A percentile compares a stretch with the other conserved stretches of the same genome.
phyloP scores from a whole-genome alignment of 805 yeast genomes.

The Candida hungchunana region DNA sequence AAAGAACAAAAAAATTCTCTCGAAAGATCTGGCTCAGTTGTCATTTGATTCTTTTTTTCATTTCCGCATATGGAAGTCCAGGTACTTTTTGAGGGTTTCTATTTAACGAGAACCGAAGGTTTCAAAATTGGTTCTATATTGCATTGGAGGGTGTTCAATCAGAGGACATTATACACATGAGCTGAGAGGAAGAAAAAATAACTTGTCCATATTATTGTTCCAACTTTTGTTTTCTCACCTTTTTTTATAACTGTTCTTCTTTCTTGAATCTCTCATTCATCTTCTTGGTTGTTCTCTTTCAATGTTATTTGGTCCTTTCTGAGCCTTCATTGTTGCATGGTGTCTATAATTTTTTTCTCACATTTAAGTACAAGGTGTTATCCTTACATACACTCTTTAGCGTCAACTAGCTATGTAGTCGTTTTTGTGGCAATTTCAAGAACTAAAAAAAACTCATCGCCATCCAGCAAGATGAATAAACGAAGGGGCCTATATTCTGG shows the following conservation, averaged over 20 bases:
- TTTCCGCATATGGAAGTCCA: no score
- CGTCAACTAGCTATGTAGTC: no score
- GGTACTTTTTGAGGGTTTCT: conserved; percentile 11
- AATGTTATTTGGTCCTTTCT: not conserved
- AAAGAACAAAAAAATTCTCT: no score
- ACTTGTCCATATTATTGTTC: conserved; percentile 13
- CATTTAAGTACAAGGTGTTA: conserved; percentile 5
- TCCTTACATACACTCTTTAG: conserved; percentile 1
- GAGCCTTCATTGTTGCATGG: conserved; percentile 10
- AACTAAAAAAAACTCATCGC: no score
- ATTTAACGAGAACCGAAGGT: conserved; percentile 16
- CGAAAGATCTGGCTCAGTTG: no score
- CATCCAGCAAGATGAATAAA: no score
- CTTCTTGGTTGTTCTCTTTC: not conserved
- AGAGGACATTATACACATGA: no score
- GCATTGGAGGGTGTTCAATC: no score
- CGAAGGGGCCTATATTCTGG: no score
- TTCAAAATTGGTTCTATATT: no score
- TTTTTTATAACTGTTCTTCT: conserved; percentile 3
- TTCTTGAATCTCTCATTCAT: not conserved
- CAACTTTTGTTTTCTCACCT: conserved; percentile 2
- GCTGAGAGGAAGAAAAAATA: conserved; percentile 2
- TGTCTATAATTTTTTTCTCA: conserved; percentile 8
- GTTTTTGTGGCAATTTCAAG: no score
- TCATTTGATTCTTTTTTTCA: no score